A percentile compares a stretch with the other conserved stretches of the same genome.
These are phyloP conservation scores for Cadophora luteo-olivacea DNA, from an alignment of 2,329 filamentous ascomycete genomes.

Conservation along the genomic window DNA sequence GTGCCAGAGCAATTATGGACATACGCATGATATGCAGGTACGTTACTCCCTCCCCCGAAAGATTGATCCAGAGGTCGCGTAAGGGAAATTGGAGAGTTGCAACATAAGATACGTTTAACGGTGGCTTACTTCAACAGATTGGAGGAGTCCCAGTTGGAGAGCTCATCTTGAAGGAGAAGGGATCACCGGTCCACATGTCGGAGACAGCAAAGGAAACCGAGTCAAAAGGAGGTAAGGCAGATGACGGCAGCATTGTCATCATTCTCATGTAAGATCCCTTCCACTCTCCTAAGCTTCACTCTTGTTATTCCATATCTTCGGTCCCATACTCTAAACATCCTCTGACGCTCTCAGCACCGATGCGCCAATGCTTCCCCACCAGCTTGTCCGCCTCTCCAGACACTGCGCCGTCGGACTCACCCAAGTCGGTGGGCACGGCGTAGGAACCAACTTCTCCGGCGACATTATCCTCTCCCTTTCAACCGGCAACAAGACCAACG, in stretches of 20 bases:
- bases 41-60: neutral
- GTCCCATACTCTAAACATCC: neutral
- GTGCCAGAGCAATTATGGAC: slow-evolving; percentile 71
- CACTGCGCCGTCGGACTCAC: slow-evolving; percentile 67
- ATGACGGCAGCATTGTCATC: slow-evolving; percentile 67
- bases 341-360: slow-evolving; percentile 51
- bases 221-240: slow-evolving; percentile 53
- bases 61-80: too few relatives aligned
- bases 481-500: slow-evolving; percentile 55
- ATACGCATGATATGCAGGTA: slow-evolving; percentile 56
- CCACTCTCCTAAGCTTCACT: neutral
- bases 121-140: slow-evolving; percentile 45
- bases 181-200: slow-evolving; percentile 43
- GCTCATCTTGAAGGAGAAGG: slow-evolving; percentile 57
- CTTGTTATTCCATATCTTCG: neutral
- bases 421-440: slow-evolving; percentile 63
- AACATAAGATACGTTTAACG: too few relatives aligned
- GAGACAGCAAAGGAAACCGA: slow-evolving; percentile 25
- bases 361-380: slow-evolving; percentile 62
- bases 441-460: slow-evolving; percentile 61
- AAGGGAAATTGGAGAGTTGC: neutral
- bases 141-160: slow-evolving; percentile 67
- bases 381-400: slow-evolving; percentile 63
- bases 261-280: slow-evolving; percentile 52
- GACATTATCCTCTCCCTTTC: slow-evolving; percentile 74